Conservation (phyloP, 345 rosid genomes). For the Eucalyptus cloeziana region DNA sequence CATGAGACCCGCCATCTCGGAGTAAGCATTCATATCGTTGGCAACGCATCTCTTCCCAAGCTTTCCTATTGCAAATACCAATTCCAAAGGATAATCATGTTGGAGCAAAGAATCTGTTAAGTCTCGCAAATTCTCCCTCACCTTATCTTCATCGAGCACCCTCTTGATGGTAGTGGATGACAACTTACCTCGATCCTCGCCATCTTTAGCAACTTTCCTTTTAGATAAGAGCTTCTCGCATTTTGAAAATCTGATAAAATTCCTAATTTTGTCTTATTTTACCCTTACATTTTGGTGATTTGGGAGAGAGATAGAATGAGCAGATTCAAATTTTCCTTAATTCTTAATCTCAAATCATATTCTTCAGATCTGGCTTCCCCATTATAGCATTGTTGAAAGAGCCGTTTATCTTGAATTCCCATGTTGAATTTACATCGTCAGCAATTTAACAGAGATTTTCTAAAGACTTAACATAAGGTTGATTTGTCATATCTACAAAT, state of each 20-base stretch:
- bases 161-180: not conserved
- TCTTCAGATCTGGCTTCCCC: not conserved
- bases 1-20: not conserved
- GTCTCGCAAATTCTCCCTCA: not conserved
- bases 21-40: not conserved
- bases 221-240: not conserved
- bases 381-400: not conserved
- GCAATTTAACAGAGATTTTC: not conserved
- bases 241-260: not conserved
- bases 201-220: not conserved
- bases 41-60: not conserved
- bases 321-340: not conserved
- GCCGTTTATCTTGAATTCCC: not conserved
- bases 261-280: not conserved
- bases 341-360: not conserved
- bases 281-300: not conserved
- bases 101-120: not conserved
- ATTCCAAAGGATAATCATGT: not conserved
- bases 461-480: not conserved
- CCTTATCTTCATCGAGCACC: not conserved
- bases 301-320: not conserved
- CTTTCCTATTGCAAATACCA: not conserved
- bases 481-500: not conserved
- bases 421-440: not conserved
- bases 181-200: not conserved